Base-by-base conservation (phyloP, 202 grass and related monocot species). In the Zizania palustris region DNA sequence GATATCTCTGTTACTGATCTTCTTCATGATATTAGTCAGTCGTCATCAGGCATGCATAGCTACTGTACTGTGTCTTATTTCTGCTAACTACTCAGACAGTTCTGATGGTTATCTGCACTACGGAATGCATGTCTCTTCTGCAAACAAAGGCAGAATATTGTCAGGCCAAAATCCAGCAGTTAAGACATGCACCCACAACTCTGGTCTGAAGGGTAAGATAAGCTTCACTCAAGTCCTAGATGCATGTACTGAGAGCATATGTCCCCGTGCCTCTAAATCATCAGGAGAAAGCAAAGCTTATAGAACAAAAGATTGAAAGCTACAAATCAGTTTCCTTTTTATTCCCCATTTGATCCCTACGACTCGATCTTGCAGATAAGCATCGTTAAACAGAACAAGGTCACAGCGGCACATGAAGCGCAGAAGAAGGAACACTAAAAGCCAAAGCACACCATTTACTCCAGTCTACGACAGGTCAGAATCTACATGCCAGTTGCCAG, bases 291-390 rank as follows among this genome's bases (percentile, higher is more conserved):
- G 69, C 50, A 72, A 57, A 78, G 49, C 41, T 39, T 13, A n/a
- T n/a, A 59, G 71, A 84, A 59, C 65, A 74, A 84, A 64, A 44
- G 34, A 80, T 49, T 49, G 71, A 84, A 84, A 80, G 82, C 71
- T 65, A 76, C 76, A 80, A 60, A 71, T 80, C 81, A 84, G 81
- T 66, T 79, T 11, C 64, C 48, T 41, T 36, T 48, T 38, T 63
- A 13, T 19, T 6, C 69, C 2, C 11, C 69, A 41, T 46, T 75
- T 40, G 38, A 71, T 77, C 50, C 50, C 12, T 67, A 22, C 2
- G 50, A 45, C 49, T 71, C 81, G 77, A 67, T 85, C 71, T 43
- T 3, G 3, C 5, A 14, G 46, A 56, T 53, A 65, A 73, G 60
- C 49, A 44, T 64, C 38, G 50, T 56, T 39, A 73, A 19, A 15